Percentiles rank a stretch among this genome's conserved stretches.
Evolutionary conservation across 148 eudicot species (phyloP).

Genomic region (Heliosperma pusillum): DNA sequence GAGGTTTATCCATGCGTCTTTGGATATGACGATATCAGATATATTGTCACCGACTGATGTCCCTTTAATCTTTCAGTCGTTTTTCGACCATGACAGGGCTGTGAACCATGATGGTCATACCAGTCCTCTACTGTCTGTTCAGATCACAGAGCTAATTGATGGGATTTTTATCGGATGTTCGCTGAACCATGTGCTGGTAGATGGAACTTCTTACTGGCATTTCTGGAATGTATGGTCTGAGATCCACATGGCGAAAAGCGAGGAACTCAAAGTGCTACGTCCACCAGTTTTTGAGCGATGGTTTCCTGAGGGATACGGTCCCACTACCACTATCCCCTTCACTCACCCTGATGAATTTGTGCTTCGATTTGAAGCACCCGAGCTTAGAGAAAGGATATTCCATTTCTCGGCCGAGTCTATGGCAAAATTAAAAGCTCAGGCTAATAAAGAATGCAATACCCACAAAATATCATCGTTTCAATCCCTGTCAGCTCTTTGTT

Average conservation of each 20-base stretch:
- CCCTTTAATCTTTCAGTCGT: conserved; percentile 31
- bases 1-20: conserved; percentile 20
- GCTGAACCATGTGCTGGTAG: conserved; percentile 46
- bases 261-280: conserved; percentile 4
- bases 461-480: conserved; percentile 58
- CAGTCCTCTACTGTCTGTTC: conserved; percentile 42
- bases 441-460: conserved; percentile 31
- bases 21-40: conserved; percentile 26
- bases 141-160: conserved; percentile 39
- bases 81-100: conserved; percentile 32
- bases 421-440: conserved; percentile 45
- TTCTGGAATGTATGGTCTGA: conserved; percentile 56
- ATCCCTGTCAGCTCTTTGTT: conserved; percentile 58
- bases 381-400: conserved; percentile 50
- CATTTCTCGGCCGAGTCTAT: conserved; percentile 60
- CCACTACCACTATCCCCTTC: conserved; percentile 20
- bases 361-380: conserved; percentile 26
- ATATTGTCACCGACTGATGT: conserved; percentile 29
- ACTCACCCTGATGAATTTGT: conserved; percentile 32
- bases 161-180: conserved; percentile 50
- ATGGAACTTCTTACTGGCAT: conserved; percentile 62
- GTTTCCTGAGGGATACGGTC: conserved; percentile 32
- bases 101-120: conserved; percentile 47
- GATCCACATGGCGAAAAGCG: conserved; percentile 22
- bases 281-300: conserved; percentile 27